phyloP scores from a whole-genome alignment of 2,329 filamentous ascomycete genomes.

The Fusarium sp. region DNA sequence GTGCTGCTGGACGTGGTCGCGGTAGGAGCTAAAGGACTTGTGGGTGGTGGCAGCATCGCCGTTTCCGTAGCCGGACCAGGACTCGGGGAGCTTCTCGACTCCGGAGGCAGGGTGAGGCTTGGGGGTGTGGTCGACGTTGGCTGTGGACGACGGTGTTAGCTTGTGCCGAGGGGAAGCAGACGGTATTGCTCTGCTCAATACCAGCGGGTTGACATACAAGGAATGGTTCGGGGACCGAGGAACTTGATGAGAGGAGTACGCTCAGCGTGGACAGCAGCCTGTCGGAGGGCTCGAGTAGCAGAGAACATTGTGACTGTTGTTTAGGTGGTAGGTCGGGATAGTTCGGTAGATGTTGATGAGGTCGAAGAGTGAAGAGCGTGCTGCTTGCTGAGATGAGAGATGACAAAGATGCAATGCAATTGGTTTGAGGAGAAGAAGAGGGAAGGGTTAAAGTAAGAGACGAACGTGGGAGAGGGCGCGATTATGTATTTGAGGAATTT shows the following conservation, averaged over 20 bases:
- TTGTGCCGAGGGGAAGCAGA: neutral
- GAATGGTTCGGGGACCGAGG: slow-evolving; percentile 68
- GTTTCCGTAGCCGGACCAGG: slow-evolving; percentile 54
- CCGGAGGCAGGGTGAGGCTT: slow-evolving; percentile 79
- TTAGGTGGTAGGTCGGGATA: slow-evolving; percentile 13
- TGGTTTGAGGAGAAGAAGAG: slow-evolving; percentile 17
- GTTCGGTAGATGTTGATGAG: slow-evolving; percentile 13
- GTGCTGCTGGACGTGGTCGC: slow-evolving; percentile 81
- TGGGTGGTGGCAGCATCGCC: slow-evolving; percentile 55
- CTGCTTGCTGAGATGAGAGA: slow-evolving; percentile 5
- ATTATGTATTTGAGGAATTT: slow-evolving; percentile 45
- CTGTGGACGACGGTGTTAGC: slow-evolving; percentile 55
- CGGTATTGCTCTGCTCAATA: neutral
- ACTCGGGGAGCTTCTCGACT: slow-evolving; percentile 68
- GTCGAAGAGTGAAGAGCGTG: slow-evolving; percentile 4
- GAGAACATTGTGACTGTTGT: slow-evolving; percentile 60
- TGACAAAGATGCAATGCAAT: slow-evolving; percentile 5
- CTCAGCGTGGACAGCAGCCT: slow-evolving; percentile 68
- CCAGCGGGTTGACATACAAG: slow-evolving; percentile 57
- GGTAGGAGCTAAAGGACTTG: slow-evolving; percentile 78
- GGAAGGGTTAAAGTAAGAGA: neutral
- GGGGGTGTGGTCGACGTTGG: slow-evolving; percentile 76
- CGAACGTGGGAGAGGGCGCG: slow-evolving; percentile 30
- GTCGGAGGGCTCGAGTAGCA: slow-evolving; percentile 65
- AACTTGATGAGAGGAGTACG: slow-evolving; percentile 71